These are phyloP conservation scores for Rubia yunnanensis DNA, from an alignment of 257 asterid genomes.

Conservation along the genomic window DNA sequence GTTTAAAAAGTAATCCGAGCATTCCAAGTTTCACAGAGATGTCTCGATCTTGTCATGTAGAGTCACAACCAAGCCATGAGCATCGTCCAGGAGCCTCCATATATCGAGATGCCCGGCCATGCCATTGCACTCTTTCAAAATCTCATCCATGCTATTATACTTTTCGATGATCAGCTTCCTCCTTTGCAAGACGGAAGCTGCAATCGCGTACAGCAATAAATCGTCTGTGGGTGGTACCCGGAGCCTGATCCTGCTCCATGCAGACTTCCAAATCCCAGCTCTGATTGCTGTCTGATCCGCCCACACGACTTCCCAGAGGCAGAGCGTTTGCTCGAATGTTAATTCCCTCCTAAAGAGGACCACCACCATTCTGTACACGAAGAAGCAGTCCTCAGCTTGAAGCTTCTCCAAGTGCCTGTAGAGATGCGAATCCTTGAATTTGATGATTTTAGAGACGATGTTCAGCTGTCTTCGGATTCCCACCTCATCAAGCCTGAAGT, in stretches of 20 bases:
- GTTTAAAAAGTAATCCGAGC: not conserved
- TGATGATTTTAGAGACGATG: conserved; percentile 64
- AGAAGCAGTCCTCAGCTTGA: conserved; percentile 84
- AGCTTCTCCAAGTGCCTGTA: conserved; percentile 85
- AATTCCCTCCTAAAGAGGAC: conserved; percentile 82
- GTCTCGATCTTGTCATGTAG: conserved; percentile 58
- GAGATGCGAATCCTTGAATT: conserved; percentile 65
- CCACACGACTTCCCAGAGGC: conserved; percentile 98
- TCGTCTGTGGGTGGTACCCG: conserved; percentile 84
- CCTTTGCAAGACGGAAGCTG: conserved; percentile 75
- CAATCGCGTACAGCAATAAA: conserved; percentile 70
- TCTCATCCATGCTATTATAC: conserved; percentile 82
- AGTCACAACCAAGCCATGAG: conserved; percentile 78
- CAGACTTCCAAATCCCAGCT: conserved; percentile 59
- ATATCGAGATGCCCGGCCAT: conserved; percentile 81
- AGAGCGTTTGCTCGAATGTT: conserved; percentile 69
- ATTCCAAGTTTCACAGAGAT: not conserved
- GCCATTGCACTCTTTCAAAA: conserved; percentile 74
- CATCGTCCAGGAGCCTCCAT: conserved; percentile 82
- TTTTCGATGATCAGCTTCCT: conserved; percentile 78
- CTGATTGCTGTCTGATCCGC: conserved; percentile 93
- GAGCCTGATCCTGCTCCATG: conserved; percentile 57
- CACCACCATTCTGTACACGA: conserved; percentile 90
- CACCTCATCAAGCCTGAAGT: conserved; percentile 85
- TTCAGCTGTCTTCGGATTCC: conserved; percentile 74